Base-by-base conservation (phyloP, 108 stramenopile species). In the Nannochloropsis oceanica region DNA sequence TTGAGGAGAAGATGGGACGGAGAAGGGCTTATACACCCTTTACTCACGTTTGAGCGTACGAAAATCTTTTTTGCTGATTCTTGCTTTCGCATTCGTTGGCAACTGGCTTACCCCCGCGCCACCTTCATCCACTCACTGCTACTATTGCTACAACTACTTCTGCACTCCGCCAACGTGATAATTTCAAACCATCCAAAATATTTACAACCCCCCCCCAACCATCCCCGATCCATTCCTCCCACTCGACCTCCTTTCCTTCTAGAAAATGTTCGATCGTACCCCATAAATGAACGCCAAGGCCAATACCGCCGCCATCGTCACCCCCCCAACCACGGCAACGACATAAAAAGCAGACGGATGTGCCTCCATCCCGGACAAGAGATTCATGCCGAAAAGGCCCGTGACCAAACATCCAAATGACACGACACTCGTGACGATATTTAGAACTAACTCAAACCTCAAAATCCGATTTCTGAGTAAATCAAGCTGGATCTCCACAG, bases 401-500 rank as follows among this genome's bases (percentile, higher is more conserved):
- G 89, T 90, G 11, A 90, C 85, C 27, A 90, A 86, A 13, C 86
- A 88, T 13, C 89, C 89, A 26, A 88, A 84, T 5, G 89, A 25
- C 42, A 88, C 89, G 22, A 86, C 88, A 27, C 87, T 84, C 18
- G 43, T 82, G 59, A 86, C 88, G 26, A 90, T 87, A 43, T 86
- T 89, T 42, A 90, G 85, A 18, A 90, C 81, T 42, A 90, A 79
- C 86, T 90, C 89, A 43, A 90, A 88, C 42, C 87, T 81, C 44
- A 90, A 44, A 27, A 90, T 90, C 43, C 88, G 89, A 44, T 90
- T 90, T 42, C 89, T 84, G 25, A 89, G 83, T 12, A 90, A 81
- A 86, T 90, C 89, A 22, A 90, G 88, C 83, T 89, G 88, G 83
- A 90, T 86, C 83, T 86, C 89, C 85, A 90, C 89, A 25, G 86